Base-by-base conservation (phyloP, 108 stramenopile genomes). In the Conticribra guillardii region DNA sequence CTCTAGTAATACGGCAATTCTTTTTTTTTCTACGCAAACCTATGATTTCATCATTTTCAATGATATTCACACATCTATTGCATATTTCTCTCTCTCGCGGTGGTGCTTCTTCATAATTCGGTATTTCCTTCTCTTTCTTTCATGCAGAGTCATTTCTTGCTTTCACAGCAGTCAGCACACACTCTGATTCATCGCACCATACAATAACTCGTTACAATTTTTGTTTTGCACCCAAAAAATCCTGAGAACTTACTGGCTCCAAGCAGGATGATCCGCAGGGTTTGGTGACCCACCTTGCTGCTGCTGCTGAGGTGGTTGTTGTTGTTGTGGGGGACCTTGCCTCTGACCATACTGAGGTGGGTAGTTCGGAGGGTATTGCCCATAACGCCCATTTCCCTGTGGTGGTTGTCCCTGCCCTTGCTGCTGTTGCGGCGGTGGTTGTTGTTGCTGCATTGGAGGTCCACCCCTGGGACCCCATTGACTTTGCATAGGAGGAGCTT, bases 191-290 rank as follows among this genome's bases (percentile, higher is more conserved):
- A n/a, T n/a, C n/a, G n/a, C n/a, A n/a, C n/a, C n/a, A n/a, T n/a
- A n/a, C n/a, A n/a, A n/a, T n/a, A n/a, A n/a, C n/a, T n/a, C n/a
- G n/a, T n/a, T n/a, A n/a, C n/a, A n/a, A n/a, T n/a, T n/a, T n/a
- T n/a, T n/a, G n/a, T n/a, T n/a, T n/a, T n/a, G n/a, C n/a, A n/a
- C n/a, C n/a, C n/a, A n/a, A n/a, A n/a, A n/a, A n/a, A n/a, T n/a
- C n/a, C n/a, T n/a, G n/a, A n/a, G n/a, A n/a, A n/a, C n/a, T 66
- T 71, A 78, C 48, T 78, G 77, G n/a, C 65, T 78, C 77, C 77
- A 78, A 11, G 60, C 77, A 16, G 77, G 77, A 66, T 78, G 77
- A 41, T 64, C 46, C 2, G 68, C 63, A 28, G 69, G 76, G 53
- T 71, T 69, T 11, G 48, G 21, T 5, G 51, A 24, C 34, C 67